These are phyloP conservation scores for Heliamphora pulchella DNA, from an alignment of 179 eudicot genomes.

Conservation along the genomic window DNA sequence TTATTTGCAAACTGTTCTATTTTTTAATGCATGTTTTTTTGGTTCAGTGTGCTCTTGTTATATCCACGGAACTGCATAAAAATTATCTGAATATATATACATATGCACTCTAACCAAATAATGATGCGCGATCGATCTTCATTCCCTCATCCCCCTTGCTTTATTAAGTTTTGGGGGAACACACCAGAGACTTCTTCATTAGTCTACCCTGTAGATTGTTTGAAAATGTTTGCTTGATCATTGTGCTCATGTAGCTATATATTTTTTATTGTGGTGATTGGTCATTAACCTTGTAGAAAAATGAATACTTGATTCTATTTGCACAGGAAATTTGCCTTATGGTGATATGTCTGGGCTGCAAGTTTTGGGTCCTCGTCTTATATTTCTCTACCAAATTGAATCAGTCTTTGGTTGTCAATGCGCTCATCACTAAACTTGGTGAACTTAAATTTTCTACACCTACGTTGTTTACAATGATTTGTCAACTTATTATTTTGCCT, in stretches of 20 bases:
- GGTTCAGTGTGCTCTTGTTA: too few species aligned
- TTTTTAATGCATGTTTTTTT: neutral
- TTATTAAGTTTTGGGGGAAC: neutral
- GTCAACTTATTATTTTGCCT: slow-evolving; percentile 6
- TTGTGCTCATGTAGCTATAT: neutral
- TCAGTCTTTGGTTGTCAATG: neutral
- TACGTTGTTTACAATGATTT: neutral
- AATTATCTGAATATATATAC: neutral
- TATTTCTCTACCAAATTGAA: neutral
- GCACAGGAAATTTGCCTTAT: neutral
- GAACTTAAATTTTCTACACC: neutral
- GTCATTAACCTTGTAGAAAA: neutral
- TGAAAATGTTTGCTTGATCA: neutral
- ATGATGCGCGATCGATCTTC: neutral
- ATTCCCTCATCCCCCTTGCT: neutral
- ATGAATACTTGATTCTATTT: neutral
- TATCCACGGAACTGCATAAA: too few species aligned
- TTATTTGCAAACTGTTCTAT: neutral
- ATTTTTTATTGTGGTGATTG: too few species aligned
- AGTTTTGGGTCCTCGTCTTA: neutral
- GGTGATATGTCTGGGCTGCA: slow-evolving; percentile 7
- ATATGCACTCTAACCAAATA: neutral
- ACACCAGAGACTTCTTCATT: neutral
- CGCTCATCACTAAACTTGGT: neutral
- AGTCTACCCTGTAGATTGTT: neutral